These are phyloP conservation scores for Tuber borchii DNA, from an alignment of 495 filamentous ascomycete genomes.

Conservation along the genomic window DNA sequence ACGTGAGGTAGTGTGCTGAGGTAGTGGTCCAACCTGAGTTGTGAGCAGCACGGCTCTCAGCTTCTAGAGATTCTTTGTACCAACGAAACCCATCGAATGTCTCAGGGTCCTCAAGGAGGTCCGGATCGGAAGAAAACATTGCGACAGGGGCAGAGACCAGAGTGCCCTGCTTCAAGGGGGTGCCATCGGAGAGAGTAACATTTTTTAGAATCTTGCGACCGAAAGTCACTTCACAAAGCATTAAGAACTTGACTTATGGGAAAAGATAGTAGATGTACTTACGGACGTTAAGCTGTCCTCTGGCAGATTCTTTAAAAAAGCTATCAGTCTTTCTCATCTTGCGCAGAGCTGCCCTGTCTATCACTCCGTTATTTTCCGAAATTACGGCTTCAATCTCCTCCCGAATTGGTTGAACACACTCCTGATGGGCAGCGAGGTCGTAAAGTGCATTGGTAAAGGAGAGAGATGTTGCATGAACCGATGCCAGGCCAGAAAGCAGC, in stretches of 20 bases:
- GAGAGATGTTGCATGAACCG: constrained; percentile 43
- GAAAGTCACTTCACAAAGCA: constrained; percentile 42
- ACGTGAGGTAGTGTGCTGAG: background rate
- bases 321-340: constrained; percentile 51
- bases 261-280: background rate
- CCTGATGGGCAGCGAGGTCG: constrained; percentile 49
- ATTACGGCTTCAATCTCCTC: constrained; percentile 50
- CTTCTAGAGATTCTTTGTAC: constrained; percentile 44
- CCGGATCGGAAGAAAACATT: constrained; percentile 15
- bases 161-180: constrained; percentile 44
- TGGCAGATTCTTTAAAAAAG: constrained; percentile 52
- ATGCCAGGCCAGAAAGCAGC: constrained; percentile 40
- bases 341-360: constrained; percentile 44
- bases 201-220: constrained; percentile 46
- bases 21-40: constrained; percentile 47
- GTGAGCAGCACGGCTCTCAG: constrained; percentile 40
- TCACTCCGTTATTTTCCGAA: constrained; percentile 42
- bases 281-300: constrained; percentile 40
- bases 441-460: constrained; percentile 42
- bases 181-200: constrained; percentile 47
- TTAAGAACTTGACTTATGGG: background rate
- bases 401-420: constrained; percentile 48
- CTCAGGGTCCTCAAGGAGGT: constrained; percentile 41
- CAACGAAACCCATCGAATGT: constrained; percentile 54
- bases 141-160: constrained; percentile 39